phyloP scores from a whole-genome alignment of 352 stramenopile species.

The Pythium phragmiticola region DNA sequence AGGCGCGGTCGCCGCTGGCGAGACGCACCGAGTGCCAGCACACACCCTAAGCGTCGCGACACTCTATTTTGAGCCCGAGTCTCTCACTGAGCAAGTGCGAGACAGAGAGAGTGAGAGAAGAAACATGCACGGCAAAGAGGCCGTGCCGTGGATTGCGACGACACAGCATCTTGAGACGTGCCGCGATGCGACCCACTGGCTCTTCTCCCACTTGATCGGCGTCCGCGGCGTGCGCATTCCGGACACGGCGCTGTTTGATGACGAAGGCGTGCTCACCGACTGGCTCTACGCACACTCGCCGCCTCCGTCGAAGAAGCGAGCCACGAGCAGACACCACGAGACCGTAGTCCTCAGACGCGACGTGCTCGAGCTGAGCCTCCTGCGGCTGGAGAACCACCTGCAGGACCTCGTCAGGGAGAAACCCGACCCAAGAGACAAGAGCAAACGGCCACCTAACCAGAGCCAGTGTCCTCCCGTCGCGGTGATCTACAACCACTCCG shows the following conservation, averaged over 20 bases:
- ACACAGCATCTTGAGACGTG: slow-evolving; percentile 5
- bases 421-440: not conserved
- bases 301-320: not conserved
- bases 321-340: not conserved
- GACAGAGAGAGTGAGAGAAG: no score
- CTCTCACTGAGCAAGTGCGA: no score
- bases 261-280: slow-evolving; percentile 38
- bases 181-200: slow-evolving; percentile 33
- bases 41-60: not conserved
- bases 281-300: slow-evolving; percentile 26
- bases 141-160: no score
- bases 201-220: slow-evolving; percentile 33
- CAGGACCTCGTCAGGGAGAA: slow-evolving; percentile 26
- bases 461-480: slow-evolving; percentile 9
- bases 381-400: slow-evolving; percentile 38
- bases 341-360: slow-evolving; percentile 13
- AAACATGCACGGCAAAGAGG: not conserved
- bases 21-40: slow-evolving; percentile 9
- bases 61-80: not conserved
- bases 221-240: slow-evolving; percentile 28
- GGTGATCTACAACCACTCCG: slow-evolving; percentile 16
- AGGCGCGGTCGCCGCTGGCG: slow-evolving; percentile 6
- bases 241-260: slow-evolving; percentile 41
- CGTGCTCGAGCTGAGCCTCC: slow-evolving; percentile 34
- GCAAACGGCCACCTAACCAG: no score